Conservation (phyloP, 257 asterid genomes). For the Lycium barbarum region DNA sequence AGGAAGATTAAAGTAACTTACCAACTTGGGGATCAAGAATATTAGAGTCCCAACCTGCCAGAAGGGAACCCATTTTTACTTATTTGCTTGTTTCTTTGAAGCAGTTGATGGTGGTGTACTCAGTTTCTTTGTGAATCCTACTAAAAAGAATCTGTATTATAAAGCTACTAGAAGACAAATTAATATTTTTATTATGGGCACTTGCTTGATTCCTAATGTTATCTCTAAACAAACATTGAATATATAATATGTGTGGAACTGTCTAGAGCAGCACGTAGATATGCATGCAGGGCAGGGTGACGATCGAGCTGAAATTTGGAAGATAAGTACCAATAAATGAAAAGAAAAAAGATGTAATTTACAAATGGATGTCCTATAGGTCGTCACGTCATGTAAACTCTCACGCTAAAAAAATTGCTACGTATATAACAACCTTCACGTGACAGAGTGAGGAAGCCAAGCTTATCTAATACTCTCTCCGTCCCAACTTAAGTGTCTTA, state of each 20-base stretch:
- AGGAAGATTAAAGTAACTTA: conserved; percentile 30
- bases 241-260: neutral
- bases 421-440: no score
- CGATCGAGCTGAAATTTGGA: neutral
- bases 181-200: neutral
- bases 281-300: conserved; percentile 4
- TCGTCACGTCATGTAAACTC: no score
- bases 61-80: conserved; percentile 80
- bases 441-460: no score
- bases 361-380: neutral
- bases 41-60: conserved; percentile 89
- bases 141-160: neutral
- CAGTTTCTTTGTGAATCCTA: neutral
- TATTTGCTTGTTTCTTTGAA: neutral
- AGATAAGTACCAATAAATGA: neutral
- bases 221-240: no score
- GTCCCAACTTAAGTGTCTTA: no score
- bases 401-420: no score
- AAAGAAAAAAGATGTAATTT: neutral
- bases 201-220: neutral
- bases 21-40: conserved; percentile 58
- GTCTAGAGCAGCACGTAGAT: neutral
- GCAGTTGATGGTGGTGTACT: neutral
- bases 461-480: no score
- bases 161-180: neutral